phyloP scores from a whole-genome alignment of 192 early-diverging fungal species.

The Backusella mclennaniae region DNA sequence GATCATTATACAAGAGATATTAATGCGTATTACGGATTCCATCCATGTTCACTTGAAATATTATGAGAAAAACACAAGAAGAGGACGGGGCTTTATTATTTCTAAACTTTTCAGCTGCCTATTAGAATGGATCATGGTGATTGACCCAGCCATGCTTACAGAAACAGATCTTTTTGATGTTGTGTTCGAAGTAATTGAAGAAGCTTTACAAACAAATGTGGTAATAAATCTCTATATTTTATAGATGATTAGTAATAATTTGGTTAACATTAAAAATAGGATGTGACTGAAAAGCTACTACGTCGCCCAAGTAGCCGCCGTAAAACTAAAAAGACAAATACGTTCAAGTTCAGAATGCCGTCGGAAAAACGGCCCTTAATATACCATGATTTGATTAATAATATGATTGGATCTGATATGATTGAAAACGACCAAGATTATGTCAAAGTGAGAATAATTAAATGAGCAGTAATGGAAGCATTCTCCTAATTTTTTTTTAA shows the following conservation, averaged over 20 bases:
- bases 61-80: conserved; percentile 37
- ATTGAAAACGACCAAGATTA: conserved; percentile 25
- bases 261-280: conserved; percentile 4
- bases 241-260: neutral
- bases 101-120: conserved; percentile 69
- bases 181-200: conserved; percentile 72
- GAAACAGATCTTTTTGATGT: conserved; percentile 61
- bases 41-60: conserved; percentile 65
- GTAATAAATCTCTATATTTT: conserved; percentile 9
- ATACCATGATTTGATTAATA: conserved; percentile 11
- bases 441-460: conserved; percentile 26
- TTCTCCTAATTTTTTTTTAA: neutral
- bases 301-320: conserved; percentile 10
- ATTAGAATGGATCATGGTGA: conserved; percentile 72
- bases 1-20: conserved; percentile 54
- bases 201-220: conserved; percentile 25
- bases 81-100: conserved; percentile 52
- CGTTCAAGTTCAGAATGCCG: conserved; percentile 32
- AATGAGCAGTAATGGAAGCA: neutral
- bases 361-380: conserved; percentile 26
- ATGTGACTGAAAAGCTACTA: conserved; percentile 33
- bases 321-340: conserved; percentile 15
- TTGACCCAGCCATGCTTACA: conserved; percentile 57
- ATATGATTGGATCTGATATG: conserved; percentile 10
- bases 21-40: conserved; percentile 65